Conservation (phyloP, 2,329 filamentous ascomycete genomes). For the Alternaria tenuissima region DNA sequence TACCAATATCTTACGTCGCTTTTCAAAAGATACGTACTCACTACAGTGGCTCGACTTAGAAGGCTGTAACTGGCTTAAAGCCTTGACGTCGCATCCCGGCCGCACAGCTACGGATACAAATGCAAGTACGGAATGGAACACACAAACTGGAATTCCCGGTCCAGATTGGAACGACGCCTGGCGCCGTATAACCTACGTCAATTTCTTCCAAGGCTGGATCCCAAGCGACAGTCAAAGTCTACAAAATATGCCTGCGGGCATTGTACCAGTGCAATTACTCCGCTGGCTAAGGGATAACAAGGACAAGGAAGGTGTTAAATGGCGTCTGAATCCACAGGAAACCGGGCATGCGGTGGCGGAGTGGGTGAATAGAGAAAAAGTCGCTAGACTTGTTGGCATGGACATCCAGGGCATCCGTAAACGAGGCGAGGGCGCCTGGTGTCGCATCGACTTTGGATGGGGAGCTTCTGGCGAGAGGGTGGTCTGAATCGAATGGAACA, state of each 20-base stretch:
- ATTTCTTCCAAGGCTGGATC: slow-evolving; percentile 56
- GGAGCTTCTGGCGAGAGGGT: slow-evolving; percentile 16
- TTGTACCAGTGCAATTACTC: slow-evolving; percentile 46
- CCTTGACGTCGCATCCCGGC: slow-evolving; percentile 55
- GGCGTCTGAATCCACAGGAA: slow-evolving; percentile 30
- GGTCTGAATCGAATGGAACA: background rate
- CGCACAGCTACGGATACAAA: background rate
- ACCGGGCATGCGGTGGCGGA: slow-evolving; percentile 31
- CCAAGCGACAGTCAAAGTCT: slow-evolving; percentile 43
- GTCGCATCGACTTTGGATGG: slow-evolving; percentile 50
- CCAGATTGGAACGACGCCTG: slow-evolving; percentile 54
- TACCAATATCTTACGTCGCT: slow-evolving; percentile 62
- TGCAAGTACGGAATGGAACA: slow-evolving; percentile 12
- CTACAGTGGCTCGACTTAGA: slow-evolving; percentile 69
- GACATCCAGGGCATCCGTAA: slow-evolving; percentile 44
- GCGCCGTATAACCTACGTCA: slow-evolving; percentile 55
- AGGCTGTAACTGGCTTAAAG: slow-evolving; percentile 66
- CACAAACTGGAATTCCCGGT: slow-evolving; percentile 23
- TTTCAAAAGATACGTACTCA: slow-evolving; percentile 65
- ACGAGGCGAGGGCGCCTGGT: slow-evolving; percentile 38
- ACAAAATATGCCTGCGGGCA: slow-evolving; percentile 47
- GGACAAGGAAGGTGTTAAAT: slow-evolving; percentile 25
- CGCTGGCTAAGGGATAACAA: slow-evolving; percentile 47
- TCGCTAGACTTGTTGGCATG: slow-evolving; percentile 39
- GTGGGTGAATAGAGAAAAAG: slow-evolving; percentile 53